Conservation (phyloP, 2,329 filamentous ascomycete genomes). For the Colletotrichum sp. region DNA sequence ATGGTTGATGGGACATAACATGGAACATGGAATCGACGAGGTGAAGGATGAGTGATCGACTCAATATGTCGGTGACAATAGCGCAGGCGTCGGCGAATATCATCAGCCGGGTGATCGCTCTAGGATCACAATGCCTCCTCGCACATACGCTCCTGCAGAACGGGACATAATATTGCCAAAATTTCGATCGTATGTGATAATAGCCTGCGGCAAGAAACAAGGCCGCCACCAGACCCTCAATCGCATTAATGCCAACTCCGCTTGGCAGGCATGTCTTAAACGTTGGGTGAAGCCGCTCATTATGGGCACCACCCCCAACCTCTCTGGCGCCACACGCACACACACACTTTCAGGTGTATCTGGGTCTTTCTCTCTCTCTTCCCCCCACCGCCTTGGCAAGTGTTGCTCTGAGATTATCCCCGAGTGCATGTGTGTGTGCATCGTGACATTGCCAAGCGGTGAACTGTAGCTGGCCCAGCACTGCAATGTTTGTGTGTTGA, state of each 20-base stretch:
- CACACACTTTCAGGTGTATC: background rate
- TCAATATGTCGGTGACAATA: background rate
- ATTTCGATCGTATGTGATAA: background rate
- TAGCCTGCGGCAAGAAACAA: background rate
- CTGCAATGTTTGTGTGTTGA: background rate
- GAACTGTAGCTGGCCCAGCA: background rate
- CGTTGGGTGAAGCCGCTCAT: constrained; percentile 2
- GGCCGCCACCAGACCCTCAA: background rate
- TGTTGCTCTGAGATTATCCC: background rate
- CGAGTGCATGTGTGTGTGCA: background rate
- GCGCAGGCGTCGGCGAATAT: background rate
- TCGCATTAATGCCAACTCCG: background rate
- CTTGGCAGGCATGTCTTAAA: constrained; percentile 12
- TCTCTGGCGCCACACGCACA: background rate
- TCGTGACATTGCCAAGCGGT: background rate
- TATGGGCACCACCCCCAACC: background rate
- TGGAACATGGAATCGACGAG: background rate
- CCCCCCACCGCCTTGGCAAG: background rate
- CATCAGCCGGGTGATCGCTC: background rate
- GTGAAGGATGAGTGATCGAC: background rate
- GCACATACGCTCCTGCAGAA: background rate
- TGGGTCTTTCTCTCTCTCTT: background rate
- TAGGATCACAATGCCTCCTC: background rate
- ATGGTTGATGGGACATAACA: background rate
- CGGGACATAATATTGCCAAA: background rate